Evolutionary conservation across 2,329 filamentous ascomycete genomes (phyloP), one percentile per base, ranked within the genome.

Genomic region (Fusarium cicatricum): DNA sequence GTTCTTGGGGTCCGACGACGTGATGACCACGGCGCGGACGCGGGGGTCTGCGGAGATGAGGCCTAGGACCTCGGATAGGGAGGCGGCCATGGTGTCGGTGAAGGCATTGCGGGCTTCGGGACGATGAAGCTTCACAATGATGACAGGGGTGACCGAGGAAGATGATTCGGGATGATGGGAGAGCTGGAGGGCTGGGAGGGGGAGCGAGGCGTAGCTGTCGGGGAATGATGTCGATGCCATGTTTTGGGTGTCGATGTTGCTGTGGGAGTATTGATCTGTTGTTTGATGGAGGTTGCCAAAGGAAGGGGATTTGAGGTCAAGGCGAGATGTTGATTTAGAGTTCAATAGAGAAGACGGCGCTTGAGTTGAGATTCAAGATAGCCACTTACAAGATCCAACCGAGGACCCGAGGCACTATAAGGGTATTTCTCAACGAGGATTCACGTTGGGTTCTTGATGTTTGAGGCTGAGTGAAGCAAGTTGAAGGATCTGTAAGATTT

Each of bases 81-180:
- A 87, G 14, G 74, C 67, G 65, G 83, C 82, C 86, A 91, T 90
- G 12, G 74, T 77, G 16, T 80, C 76, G 3, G 86, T 90, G 73
- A 91, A 90, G 56, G 86, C 88, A 80, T 91, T 91, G 74, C 87
- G 80, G 55, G 85, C 85, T 11, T 76, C 72, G 1, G 88, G 89
- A 15, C 89, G 84, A 74, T 89, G 80, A 34, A 91, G 81, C 2
- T 83, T 64, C 58, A 90, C 71, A 43, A 90, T 71, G 47, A 91
- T 80, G 45, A 90, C 80, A 14, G 82, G 81, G 1, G 87, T 90
- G 12, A 83, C 81, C 3, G 80, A 75, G 11, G 80, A 71, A 0
- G 87, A 84, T 9, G 75, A 73, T 3, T 71, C 53, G 1, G 82
- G 82, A 60, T 82, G 74, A 65, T 85, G 82, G 39, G 76, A 77